phyloP scores from a whole-genome alignment of 2,329 filamentous ascomycete species.

The Aureobasidium pullulans region DNA sequence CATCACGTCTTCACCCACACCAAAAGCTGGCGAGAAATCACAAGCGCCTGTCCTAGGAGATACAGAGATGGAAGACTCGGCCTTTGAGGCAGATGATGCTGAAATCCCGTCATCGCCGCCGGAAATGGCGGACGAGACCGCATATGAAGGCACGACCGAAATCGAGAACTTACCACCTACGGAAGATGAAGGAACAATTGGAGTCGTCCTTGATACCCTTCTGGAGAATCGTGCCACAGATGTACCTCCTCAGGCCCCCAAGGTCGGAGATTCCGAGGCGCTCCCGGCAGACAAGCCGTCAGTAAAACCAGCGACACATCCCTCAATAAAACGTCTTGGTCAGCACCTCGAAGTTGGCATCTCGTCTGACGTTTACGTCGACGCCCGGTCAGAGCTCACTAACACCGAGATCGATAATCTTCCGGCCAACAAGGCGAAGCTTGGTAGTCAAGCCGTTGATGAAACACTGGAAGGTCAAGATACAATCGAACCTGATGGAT shows the following conservation, averaged over 20 bases:
- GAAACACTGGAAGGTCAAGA: neutral
- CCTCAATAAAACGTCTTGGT: neutral
- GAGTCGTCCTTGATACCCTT: neutral
- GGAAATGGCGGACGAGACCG: slow-evolving; percentile 13
- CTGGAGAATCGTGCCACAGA: neutral
- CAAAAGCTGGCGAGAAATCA: slow-evolving; percentile 28
- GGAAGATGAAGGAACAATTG: neutral
- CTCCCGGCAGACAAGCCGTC: neutral
- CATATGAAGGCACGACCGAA: slow-evolving; percentile 5
- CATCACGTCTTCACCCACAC: slow-evolving; percentile 47
- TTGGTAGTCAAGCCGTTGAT: neutral
- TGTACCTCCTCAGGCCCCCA: neutral
- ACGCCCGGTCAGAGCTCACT: neutral
- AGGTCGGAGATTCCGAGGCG: neutral
- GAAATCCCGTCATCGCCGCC: slow-evolving; percentile 17
- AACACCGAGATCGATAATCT: neutral
- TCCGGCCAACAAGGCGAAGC: no score
- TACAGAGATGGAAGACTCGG: neutral
- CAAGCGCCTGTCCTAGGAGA: neutral
- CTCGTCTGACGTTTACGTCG: neutral
- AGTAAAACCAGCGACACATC: neutral
- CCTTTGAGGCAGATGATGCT: slow-evolving; percentile 7
- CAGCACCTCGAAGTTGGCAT: neutral
- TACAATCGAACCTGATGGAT: neutral
- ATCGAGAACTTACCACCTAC: neutral